Evolutionary conservation across 2,329 filamentous ascomycete species (phyloP), one percentile per base, ranked within the genome.

Genomic region (Diplocarpon mali): DNA sequence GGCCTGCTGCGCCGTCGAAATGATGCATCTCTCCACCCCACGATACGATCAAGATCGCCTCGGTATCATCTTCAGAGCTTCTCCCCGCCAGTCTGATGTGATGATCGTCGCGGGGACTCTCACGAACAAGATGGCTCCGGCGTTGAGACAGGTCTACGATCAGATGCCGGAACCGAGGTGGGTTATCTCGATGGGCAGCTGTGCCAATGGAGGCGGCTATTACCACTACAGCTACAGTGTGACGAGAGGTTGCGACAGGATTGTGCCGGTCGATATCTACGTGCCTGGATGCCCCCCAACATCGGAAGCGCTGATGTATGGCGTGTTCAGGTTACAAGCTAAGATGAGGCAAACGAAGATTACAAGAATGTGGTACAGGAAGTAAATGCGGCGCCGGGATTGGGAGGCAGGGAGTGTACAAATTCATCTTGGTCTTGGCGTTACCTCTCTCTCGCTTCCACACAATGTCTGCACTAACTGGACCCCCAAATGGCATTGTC

Each of bases 71-170:
- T 93, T 92, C 76, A 81, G 86, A 56, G 86, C 85, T 47, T 90
- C 85, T 12, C 86, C 86, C 1, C 81, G 86, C 53, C 86, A 93
- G 66, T 85, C 85, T 49, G 87, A 94, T 65, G 83, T 93, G 54
- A 92, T 94, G 86, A 92, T 94, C 59, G 87, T 94, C 16, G 87
- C 88, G 20, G 88, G 88, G 48, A 95, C 88, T 27, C 75, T 95
- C 50, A 93, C 86, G 57, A 95, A 95, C 73, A 95, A 95, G 72
- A 95, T 95, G 88, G 87, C 86, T 1, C 86, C 88, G 2, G 88
- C 88, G 29, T 70, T 95, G 61, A 75, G 88, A 65, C 85, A 92
- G 68, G 83, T 93, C 50, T 95, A 95, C 69, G 88, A 95, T 65
- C 88, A 94, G 71, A 94, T 94, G 87, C 86, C 87, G 27, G 87